Evolutionary conservation across 148 eudicot species (phyloP).

Genomic region (Drosera capensis): DNA sequence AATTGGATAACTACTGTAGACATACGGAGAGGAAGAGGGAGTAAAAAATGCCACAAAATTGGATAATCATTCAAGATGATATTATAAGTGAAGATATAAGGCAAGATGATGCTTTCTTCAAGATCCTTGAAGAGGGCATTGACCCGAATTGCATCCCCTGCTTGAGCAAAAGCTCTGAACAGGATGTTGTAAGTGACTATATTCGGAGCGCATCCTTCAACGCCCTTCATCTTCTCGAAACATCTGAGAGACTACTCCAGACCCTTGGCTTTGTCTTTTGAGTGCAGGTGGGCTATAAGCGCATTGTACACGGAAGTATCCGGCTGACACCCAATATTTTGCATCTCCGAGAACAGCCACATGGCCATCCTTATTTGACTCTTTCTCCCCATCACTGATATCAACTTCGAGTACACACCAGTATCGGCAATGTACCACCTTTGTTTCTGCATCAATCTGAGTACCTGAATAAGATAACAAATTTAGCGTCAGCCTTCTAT

Average conservation of each 20-base stretch:
- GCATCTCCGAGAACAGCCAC: conserved; percentile 99
- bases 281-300: conserved; percentile 81
- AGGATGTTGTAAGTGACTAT: conserved; percentile 85
- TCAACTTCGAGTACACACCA: conserved; percentile 77
- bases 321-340: conserved; percentile 82
- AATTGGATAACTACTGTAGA: too few relatives aligned
- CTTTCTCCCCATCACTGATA: conserved; percentile 87
- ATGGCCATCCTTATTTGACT: conserved; percentile 85
- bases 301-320: conserved; percentile 86
- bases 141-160: conserved; percentile 53
- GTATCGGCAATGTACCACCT: conserved; percentile 88
- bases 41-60: too few relatives aligned
- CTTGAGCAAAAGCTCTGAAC: conserved; percentile 82
- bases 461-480: conserved; percentile 17
- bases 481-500: background rate
- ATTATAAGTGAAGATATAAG: conserved; percentile 91
- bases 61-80: too few relatives aligned
- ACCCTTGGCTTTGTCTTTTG: conserved; percentile 77
- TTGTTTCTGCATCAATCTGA: conserved; percentile 98
- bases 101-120: conserved; percentile 45
- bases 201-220: conserved; percentile 67
- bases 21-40: too few relatives aligned
- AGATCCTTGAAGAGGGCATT: conserved; percentile 58
- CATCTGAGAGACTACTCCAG: conserved; percentile 60
- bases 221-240: conserved; percentile 84